These are phyloP conservation scores for Straminergon stramineum DNA, from an alignment of 225 moss, liverwort and hornwort genomes.

Conservation along the genomic window DNA sequence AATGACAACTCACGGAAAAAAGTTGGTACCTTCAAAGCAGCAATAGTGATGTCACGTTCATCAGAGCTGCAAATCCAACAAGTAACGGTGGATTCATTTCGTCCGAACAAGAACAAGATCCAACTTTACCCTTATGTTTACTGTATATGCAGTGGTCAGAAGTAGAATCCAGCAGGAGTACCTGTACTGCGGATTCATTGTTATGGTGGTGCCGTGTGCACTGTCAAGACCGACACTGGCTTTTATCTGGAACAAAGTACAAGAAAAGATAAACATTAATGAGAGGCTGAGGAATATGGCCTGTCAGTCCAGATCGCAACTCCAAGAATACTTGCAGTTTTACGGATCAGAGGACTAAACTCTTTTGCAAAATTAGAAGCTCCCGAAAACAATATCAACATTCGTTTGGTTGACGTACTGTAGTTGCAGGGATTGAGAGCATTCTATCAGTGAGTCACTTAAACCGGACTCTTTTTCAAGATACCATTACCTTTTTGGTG, in stretches of 20 bases:
- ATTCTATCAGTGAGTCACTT: not conserved
- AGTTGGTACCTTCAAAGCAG: slow-evolving; percentile 50
- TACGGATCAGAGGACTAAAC: not conserved
- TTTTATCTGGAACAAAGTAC: slow-evolving; percentile 52
- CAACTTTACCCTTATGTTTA: not conserved
- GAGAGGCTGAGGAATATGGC: not conserved
- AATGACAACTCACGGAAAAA: not conserved
- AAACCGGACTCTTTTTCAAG: not conserved
- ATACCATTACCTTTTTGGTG: slow-evolving; percentile 60
- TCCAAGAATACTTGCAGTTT: not conserved
- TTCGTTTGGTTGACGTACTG: not conserved
- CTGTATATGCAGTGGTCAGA: not conserved
- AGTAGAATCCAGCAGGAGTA: slow-evolving; percentile 10
- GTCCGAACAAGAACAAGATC: not conserved
- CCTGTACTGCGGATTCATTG: slow-evolving; percentile 62
- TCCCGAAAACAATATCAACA: not conserved
- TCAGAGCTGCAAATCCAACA: slow-evolving; percentile 59
- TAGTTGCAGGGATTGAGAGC: not conserved
- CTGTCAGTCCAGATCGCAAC: not conserved
- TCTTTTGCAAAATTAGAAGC: not conserved
- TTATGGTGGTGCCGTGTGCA: slow-evolving; percentile 52
- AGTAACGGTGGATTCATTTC: not conserved
- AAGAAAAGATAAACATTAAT: not conserved
- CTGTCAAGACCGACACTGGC: slow-evolving; percentile 30
- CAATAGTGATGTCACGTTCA: slow-evolving; percentile 56